A percentile compares a stretch with the other conserved stretches of the same genome.
phyloP scores from a whole-genome alignment of 2,329 filamentous ascomycete genomes.

The Colletotrichum falcatum region DNA sequence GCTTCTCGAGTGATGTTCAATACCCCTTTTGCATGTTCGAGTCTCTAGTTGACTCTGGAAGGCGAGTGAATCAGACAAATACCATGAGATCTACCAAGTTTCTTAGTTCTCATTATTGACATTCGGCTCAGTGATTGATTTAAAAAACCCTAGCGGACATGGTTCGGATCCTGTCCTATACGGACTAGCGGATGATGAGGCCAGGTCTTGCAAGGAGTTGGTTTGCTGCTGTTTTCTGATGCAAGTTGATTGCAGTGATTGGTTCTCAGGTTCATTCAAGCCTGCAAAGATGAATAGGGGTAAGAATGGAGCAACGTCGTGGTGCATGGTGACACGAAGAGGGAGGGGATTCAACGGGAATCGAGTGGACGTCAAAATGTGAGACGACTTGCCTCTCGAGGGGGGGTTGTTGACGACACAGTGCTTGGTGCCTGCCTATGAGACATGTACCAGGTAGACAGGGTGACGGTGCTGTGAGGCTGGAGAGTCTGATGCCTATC shows the following conservation, averaged over 20 bases:
- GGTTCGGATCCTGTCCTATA: not conserved
- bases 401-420: not conserved
- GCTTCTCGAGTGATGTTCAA: conserved; percentile 31
- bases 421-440: not conserved
- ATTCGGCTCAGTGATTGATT: not conserved
- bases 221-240: not conserved
- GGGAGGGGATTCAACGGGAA: not conserved
- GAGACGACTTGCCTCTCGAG: not conserved
- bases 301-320: not conserved
- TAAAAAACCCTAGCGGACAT: not conserved
- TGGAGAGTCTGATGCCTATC: not conserved
- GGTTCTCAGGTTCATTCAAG: not conserved
- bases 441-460: not conserved
- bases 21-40: conserved; percentile 40
- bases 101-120: not conserved
- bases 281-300: not conserved
- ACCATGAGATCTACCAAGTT: conserved; percentile 1
- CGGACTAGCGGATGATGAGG: not conserved
- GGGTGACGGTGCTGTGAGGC: not conserved
- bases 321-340: not conserved
- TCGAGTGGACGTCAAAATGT: not conserved
- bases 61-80: conserved; percentile 26
- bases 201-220: not conserved
- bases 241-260: not conserved
- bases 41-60: conserved; percentile 6